A percentile compares a stretch with the other conserved stretches of the same genome.
phyloP scores from a whole-genome alignment of 2,329 filamentous ascomycete species.

The Colletotrichum sublineola region DNA sequence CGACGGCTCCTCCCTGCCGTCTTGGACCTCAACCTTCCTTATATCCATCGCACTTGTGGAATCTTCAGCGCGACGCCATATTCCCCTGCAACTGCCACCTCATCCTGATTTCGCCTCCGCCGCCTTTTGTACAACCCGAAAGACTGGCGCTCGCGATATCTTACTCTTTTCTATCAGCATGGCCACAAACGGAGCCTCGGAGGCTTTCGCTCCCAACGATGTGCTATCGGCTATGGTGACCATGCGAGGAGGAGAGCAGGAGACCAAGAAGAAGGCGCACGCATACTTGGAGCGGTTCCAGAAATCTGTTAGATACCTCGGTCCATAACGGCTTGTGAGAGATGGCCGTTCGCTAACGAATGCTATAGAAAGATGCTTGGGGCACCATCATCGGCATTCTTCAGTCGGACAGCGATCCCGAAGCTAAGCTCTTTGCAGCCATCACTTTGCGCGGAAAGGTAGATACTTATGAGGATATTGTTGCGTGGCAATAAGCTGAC shows the following conservation, averaged over 20 bases:
- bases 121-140: conserved; percentile 9
- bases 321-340: conserved; percentile 28
- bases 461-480: conserved; percentile 47
- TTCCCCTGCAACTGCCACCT: conserved; percentile 26
- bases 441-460: conserved; percentile 99
- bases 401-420: conserved; percentile 82
- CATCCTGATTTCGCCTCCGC: conserved; percentile 17
- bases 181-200: conserved; percentile 75
- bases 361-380: conserved; percentile 87
- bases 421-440: conserved; percentile 94
- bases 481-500: conserved; percentile 33
- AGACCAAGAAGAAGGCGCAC: conserved; percentile 90
- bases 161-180: conserved; percentile 61
- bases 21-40: not conserved
- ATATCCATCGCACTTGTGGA: conserved; percentile 10
- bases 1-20: not conserved
- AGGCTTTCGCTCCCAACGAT: conserved; percentile 79
- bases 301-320: conserved; percentile 83
- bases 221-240: conserved; percentile 91
- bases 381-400: conserved; percentile 87
- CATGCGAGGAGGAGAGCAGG: conserved; percentile 87
- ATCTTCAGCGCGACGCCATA: conserved; percentile 22
- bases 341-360: conserved; percentile 6
- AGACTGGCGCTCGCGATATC: conserved; percentile 7
- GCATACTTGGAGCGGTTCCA: conserved; percentile 95